Conservation (phyloP, 495 filamentous ascomycete species). For the Aspergillus coremiiformis region DNA sequence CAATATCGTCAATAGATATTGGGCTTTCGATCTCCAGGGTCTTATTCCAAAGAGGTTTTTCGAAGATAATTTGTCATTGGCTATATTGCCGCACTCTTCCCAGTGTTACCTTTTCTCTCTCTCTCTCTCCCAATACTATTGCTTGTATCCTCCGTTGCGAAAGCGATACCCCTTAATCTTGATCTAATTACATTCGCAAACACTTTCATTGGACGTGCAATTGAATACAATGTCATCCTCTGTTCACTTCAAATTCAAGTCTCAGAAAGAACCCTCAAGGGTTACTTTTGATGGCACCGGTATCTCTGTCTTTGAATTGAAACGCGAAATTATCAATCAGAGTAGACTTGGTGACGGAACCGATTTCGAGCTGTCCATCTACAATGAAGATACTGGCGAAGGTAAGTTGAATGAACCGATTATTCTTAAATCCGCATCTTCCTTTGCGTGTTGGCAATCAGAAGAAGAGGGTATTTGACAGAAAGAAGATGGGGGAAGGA, state of each 20-base stretch:
- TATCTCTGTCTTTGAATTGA: conserved; percentile 97
- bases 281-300: conserved; percentile 97
- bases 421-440: not conserved
- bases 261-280: conserved; percentile 87
- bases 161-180: conserved; percentile 25
- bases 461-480: too few relatives aligned
- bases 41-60: conserved; percentile 8
- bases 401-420: conserved; percentile 48
- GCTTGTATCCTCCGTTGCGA: conserved; percentile 24
- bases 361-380: conserved; percentile 93
- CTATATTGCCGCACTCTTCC: conserved; percentile 11
- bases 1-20: conserved; percentile 25
- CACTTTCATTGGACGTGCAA: conserved; percentile 34
- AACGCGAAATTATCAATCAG: conserved; percentile 92
- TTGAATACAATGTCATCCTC: conserved; percentile 81
- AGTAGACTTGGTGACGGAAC: conserved; percentile 93
- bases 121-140: conserved; percentile 12
- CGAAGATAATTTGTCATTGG: conserved; percentile 13
- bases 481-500: not conserved
- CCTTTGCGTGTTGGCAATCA: not conserved
- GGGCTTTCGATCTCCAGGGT: conserved; percentile 19
- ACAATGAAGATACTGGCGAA: conserved; percentile 83
- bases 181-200: conserved; percentile 28
- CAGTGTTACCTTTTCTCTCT: conserved; percentile 2
- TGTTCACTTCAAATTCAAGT: conserved; percentile 99